Conservation (phyloP, 2,329 filamentous ascomycete species). For the Diaporthe longicolla region DNA sequence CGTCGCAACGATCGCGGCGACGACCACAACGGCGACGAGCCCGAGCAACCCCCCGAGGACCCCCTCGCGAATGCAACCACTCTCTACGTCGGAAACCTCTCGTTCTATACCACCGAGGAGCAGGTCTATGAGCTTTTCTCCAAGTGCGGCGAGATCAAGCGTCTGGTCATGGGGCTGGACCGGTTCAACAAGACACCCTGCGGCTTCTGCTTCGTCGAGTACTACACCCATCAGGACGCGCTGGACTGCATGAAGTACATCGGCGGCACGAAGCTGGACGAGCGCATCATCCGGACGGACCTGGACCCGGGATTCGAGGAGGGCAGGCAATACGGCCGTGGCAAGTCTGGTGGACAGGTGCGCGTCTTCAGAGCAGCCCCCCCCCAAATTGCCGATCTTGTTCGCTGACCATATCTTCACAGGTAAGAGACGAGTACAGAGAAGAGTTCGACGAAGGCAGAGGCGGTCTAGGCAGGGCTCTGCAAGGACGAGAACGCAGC, state of each 20-base stretch:
- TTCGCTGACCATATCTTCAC: background rate
- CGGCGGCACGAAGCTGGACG: constrained; percentile 96
- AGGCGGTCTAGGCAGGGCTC: constrained; percentile 87
- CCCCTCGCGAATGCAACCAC: constrained; percentile 90
- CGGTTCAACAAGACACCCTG: constrained; percentile 98
- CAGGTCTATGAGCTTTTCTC: constrained; percentile 98
- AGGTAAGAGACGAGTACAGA: constrained; percentile 94
- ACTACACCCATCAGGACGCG: constrained; percentile 97
- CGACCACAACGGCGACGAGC: constrained; percentile 59
- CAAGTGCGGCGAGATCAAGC: constrained; percentile 98
- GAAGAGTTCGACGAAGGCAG: constrained; percentile 97
- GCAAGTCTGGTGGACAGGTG: constrained; percentile 90
- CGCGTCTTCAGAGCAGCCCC: background rate
- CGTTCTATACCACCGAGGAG: constrained; percentile 98
- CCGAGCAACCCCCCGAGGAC: constrained; percentile 75
- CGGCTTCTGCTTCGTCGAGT: constrained; percentile 99
- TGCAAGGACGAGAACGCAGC: constrained; percentile 55
- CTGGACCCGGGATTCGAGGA: constrained; percentile 96
- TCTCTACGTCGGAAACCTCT: constrained; percentile 97
- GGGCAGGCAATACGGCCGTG: constrained; percentile 94
- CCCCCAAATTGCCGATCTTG: background rate
- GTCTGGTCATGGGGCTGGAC: constrained; percentile 96
- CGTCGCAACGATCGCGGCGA: constrained; percentile 73
- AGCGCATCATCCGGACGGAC: constrained; percentile 95
- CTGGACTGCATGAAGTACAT: constrained; percentile 99